Evolutionary conservation across 257 asterid genomes (phyloP), one percentile per base, ranked within the genome.

Genomic region (Capsicum rhomboideum): DNA sequence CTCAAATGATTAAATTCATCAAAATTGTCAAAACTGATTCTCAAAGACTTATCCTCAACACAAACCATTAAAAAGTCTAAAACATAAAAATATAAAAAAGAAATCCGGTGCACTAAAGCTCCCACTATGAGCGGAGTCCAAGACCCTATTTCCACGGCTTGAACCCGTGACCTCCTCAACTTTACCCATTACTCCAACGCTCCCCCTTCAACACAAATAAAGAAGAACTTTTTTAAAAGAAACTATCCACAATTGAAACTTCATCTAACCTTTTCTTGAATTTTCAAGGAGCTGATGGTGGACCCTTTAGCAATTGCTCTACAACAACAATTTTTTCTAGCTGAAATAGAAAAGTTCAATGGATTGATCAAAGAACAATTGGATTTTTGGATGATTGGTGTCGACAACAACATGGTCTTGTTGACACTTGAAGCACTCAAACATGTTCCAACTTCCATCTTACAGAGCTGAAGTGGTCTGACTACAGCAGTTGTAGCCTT

Each of bases 401-500:
- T 18, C 56, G 59, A 75, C 37, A 28, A 84, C n/a, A 85, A 85
- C 59, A 88, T 80, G 9, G 80, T 83, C 29, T 11, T 61, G 3
- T 80, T 88, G 29, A 84, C 10, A 80, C 69, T 63, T 34, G 86
- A 81, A 79, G 84, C 82, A 67, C 46, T 83, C 54, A 84, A 78
- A 82, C 55, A 50, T 10, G 90, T 78, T 13, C 88, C 86, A 31
- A 91, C 81, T 34, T 92, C 94, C 96, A n/a, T n/a, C n/a, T n/a
- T n/a, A n/a, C n/a, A n/a, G n/a, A n/a, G n/a, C n/a, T n/a, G n/a
- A n/a, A n/a, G n/a, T n/a, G n/a, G n/a, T n/a, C n/a, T n/a, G n/a
- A n/a, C n/a, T n/a, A n/a, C n/a, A n/a, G n/a, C n/a, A n/a, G n/a
- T n/a, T n/a, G n/a, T n/a, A n/a, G n/a, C n/a, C n/a, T n/a, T n/a